phyloP scores from a whole-genome alignment of 1,284 basidiomycete genomes.

The Inonotus hispidus region DNA sequence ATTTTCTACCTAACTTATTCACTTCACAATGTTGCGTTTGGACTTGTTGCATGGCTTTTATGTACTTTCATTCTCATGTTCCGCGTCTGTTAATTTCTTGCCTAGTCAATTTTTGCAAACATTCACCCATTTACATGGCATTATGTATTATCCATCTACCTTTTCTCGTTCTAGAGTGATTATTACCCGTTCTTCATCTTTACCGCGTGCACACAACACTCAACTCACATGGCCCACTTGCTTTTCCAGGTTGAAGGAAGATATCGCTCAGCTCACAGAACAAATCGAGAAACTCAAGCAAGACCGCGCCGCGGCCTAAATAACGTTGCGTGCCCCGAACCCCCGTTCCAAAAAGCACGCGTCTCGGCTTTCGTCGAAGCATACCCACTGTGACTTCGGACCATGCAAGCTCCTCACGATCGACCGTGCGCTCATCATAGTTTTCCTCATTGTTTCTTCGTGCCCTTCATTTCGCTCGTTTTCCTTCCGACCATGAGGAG shows the following conservation, averaged over 20 bases:
- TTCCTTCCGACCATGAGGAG: not conserved
- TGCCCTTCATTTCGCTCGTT: slow-evolving; percentile 2
- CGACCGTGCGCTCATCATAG: not conserved
- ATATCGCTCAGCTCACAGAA: slow-evolving; percentile 44
- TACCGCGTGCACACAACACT: slow-evolving; percentile 21
- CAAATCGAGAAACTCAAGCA: slow-evolving; percentile 32
- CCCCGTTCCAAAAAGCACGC: slow-evolving; percentile 23
- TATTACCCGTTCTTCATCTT: slow-evolving; percentile 8
- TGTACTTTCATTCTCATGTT: not conserved
- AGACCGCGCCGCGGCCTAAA: slow-evolving; percentile 18
- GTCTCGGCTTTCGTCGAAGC: not conserved
- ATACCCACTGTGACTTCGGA: not conserved
- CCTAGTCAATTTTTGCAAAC: not conserved
- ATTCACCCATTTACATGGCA: not conserved
- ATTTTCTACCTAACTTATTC: slow-evolving; percentile 10
- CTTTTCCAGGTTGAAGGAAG: slow-evolving; percentile 55
- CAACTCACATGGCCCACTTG: slow-evolving; percentile 17
- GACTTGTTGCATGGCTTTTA: not conserved
- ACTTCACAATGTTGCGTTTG: not conserved
- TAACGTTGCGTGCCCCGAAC: not conserved
- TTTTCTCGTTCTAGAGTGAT: not conserved
- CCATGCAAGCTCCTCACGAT: slow-evolving; percentile 3
- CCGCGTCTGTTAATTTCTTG: too few species aligned
- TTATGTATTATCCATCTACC: not conserved
- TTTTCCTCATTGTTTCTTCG: slow-evolving; percentile 14